Percentiles rank a stretch among this genome's conserved stretches.
Conservation (phyloP, 169 alveolate species). For the Babesia divergens region DNA sequence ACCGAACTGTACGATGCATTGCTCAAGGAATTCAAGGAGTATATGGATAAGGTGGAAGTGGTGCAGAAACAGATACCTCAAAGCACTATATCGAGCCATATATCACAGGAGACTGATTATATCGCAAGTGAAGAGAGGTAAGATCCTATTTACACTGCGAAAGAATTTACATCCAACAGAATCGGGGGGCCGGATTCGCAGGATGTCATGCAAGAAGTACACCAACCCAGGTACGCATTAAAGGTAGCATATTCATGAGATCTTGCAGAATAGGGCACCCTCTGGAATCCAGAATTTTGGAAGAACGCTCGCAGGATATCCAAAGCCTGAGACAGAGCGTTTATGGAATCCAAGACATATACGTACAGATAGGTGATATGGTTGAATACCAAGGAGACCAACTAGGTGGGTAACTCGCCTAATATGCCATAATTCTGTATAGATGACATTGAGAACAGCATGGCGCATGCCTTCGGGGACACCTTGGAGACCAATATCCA, state of each 20-base stretch:
- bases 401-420: slow-evolving; percentile 13
- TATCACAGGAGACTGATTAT: background rate
- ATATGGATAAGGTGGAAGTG: slow-evolving; percentile 50
- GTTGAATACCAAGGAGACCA: slow-evolving; percentile 66
- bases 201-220: slow-evolving; percentile 7
- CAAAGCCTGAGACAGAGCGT: slow-evolving; percentile 38
- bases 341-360: slow-evolving; percentile 59
- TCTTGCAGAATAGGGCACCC: slow-evolving; percentile 16
- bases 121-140: slow-evolving; percentile 1
- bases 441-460: slow-evolving; percentile 58
- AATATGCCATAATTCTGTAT: background rate
- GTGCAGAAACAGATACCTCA: slow-evolving; percentile 1
- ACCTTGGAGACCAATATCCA: slow-evolving; percentile 33
- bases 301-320: slow-evolving; percentile 61
- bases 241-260: background rate
- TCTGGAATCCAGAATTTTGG: slow-evolving; percentile 32
- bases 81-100: too few species aligned
- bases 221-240: background rate
- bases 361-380: slow-evolving; percentile 60
- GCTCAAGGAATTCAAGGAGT: slow-evolving; percentile 47
- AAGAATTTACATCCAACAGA: background rate
- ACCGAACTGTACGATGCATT: slow-evolving; percentile 39
- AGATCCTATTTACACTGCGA: background rate
- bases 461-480: slow-evolving; percentile 38
- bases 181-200: background rate